Percentiles rank a stretch among this genome's conserved stretches.
phyloP scores from a whole-genome alignment of 2,329 filamentous ascomycete genomes.

The Herpotrichia juniperi region DNA sequence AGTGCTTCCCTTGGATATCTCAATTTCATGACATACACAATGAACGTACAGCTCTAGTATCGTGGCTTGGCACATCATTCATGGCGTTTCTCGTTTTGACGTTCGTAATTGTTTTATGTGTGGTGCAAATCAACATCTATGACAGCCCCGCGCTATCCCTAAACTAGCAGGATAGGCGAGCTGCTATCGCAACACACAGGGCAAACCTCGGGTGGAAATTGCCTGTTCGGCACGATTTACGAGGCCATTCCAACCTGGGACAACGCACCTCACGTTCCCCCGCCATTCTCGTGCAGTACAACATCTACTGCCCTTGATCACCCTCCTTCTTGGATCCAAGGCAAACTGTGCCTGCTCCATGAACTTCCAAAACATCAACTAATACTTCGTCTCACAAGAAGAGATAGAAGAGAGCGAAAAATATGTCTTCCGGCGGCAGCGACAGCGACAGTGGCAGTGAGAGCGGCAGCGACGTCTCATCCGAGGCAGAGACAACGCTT shows the following conservation, averaged over 20 bases:
- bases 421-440: slow-evolving; percentile 3
- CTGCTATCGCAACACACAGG: not conserved
- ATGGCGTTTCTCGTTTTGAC: too few relatives aligned
- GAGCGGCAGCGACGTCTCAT: slow-evolving; percentile 15
- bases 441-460: slow-evolving; percentile 10
- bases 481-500: slow-evolving; percentile 19
- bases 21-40: too few relatives aligned
- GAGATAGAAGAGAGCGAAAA: not conserved
- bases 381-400: not conserved
- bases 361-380: not conserved
- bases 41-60: too few relatives aligned
- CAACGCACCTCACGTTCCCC: not conserved
- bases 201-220: too few relatives aligned
- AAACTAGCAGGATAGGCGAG: too few relatives aligned
- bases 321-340: not conserved
- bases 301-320: not conserved
- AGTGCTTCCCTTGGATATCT: too few relatives aligned
- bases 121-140: too few relatives aligned
- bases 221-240: too few relatives aligned
- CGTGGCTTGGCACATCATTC: too few relatives aligned
- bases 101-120: too few relatives aligned
- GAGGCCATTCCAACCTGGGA: not conserved
- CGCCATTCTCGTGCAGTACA: slow-evolving; percentile 1
- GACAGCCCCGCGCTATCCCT: too few relatives aligned
- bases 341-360: not conserved